Percentiles rank a stretch among this genome's conserved stretches.
Conservation (phyloP, 192 early-diverging fungal genomes). For the Dissophora ornata region DNA sequence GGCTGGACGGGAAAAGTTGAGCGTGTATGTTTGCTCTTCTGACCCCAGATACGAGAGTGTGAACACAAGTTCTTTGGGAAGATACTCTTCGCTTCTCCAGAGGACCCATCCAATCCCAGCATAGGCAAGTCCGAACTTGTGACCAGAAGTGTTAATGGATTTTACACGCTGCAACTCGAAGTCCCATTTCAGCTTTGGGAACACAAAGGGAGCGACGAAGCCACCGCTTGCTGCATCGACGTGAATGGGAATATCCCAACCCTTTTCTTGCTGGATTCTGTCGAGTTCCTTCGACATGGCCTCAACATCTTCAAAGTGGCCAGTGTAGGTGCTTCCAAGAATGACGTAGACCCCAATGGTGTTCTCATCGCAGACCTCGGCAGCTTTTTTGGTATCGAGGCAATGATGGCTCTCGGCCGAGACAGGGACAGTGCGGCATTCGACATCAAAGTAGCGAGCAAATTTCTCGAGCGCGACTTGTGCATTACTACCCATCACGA, state of each 20-base stretch:
- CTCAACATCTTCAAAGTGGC: slow-evolving; percentile 84
- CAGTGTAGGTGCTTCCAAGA: slow-evolving; percentile 81
- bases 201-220: slow-evolving; percentile 87
- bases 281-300: slow-evolving; percentile 71
- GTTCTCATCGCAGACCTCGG: slow-evolving; percentile 82
- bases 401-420: slow-evolving; percentile 58
- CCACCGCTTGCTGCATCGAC: slow-evolving; percentile 89
- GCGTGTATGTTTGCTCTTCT: slow-evolving; percentile 75
- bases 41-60: slow-evolving; percentile 80
- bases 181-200: slow-evolving; percentile 79
- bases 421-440: slow-evolving; percentile 74
- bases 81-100: slow-evolving; percentile 74
- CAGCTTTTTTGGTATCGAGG: slow-evolving; percentile 72
- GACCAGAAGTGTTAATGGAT: slow-evolving; percentile 86
- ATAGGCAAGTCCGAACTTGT: slow-evolving; percentile 90
- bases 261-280: slow-evolving; percentile 67
- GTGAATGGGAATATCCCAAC: slow-evolving; percentile 82
- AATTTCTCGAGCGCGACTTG: slow-evolving; percentile 68
- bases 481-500: slow-evolving; percentile 81
- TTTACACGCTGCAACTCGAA: slow-evolving; percentile 70
- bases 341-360: slow-evolving; percentile 85
- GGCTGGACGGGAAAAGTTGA: slow-evolving; percentile 82
- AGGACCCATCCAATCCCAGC: slow-evolving; percentile 87
- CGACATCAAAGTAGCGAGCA: slow-evolving; percentile 80
- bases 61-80: slow-evolving; percentile 82